phyloP scores from a whole-genome alignment of 2,329 filamentous ascomycete genomes.

The Fusarium sublunatum region DNA sequence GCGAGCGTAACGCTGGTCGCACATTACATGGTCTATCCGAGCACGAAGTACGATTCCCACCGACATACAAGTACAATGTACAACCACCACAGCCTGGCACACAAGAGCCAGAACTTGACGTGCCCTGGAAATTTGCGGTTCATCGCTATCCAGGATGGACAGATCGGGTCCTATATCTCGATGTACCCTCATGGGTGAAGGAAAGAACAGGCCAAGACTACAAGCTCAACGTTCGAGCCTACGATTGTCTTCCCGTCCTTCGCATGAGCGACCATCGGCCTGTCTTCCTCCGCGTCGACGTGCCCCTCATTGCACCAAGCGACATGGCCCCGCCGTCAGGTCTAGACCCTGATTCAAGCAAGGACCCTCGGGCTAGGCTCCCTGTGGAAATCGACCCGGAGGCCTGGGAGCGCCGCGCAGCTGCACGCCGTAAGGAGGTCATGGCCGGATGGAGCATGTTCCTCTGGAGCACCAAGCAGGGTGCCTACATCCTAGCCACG shows the following conservation, averaged over 20 bases:
- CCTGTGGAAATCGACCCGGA: slow-evolving; percentile 66
- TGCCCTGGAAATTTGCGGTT: slow-evolving; percentile 65
- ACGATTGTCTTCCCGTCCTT: slow-evolving; percentile 81
- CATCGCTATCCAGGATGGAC: slow-evolving; percentile 95
- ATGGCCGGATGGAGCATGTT: slow-evolving; percentile 66
- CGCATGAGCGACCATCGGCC: slow-evolving; percentile 89
- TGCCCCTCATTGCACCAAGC: slow-evolving; percentile 67
- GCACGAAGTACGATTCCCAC: slow-evolving; percentile 80
- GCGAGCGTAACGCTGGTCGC: slow-evolving; percentile 74
- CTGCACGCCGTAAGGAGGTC: slow-evolving; percentile 59
- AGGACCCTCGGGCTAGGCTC: slow-evolving; percentile 58
- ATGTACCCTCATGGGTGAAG: slow-evolving; percentile 65
- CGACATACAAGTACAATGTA: slow-evolving; percentile 89
- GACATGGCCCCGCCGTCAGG: slow-evolving; percentile 53
- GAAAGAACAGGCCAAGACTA: slow-evolving; percentile 34
- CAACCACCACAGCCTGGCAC: slow-evolving; percentile 48
- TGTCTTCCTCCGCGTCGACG: slow-evolving; percentile 76
- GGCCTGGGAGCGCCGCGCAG: slow-evolving; percentile 63
- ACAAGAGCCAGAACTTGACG: slow-evolving; percentile 45
- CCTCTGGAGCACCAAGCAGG: slow-evolving; percentile 65
- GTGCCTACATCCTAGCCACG: slow-evolving; percentile 59
- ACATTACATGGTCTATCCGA: slow-evolving; percentile 85
- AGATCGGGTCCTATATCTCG: slow-evolving; percentile 85
- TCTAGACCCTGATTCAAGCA: slow-evolving; percentile 36
- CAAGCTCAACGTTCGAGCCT: slow-evolving; percentile 68